These are phyloP conservation scores for Blastobotrys malaysiensis DNA, from an alignment of 1,139 yeast species.

Conservation along the genomic window DNA sequence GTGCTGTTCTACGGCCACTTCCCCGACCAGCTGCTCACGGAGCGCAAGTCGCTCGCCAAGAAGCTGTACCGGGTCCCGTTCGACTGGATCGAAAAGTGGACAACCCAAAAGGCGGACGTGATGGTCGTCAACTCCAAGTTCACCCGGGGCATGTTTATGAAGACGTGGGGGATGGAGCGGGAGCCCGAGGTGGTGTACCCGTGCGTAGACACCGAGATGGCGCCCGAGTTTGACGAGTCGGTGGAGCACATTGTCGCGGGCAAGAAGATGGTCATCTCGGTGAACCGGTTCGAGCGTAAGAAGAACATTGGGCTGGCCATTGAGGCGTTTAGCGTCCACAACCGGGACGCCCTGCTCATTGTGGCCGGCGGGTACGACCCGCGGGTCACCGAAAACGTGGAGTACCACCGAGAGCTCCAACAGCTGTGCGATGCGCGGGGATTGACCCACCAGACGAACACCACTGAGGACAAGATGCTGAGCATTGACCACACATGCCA, in stretches of 20 bases:
- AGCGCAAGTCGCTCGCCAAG: slow-evolving; percentile 51
- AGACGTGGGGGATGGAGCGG: slow-evolving; percentile 50
- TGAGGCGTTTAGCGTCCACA: slow-evolving; percentile 16
- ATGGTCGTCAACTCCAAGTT: slow-evolving; percentile 84
- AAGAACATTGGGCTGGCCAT: slow-evolving; percentile 78
- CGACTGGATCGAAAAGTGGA: slow-evolving; percentile 72
- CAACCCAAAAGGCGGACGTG: slow-evolving; percentile 70
- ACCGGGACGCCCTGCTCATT: slow-evolving; percentile 42
- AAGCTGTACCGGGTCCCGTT: slow-evolving; percentile 72
- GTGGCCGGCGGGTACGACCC: slow-evolving; percentile 92
- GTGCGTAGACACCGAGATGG: slow-evolving; percentile 47
- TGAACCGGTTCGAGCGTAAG: slow-evolving; percentile 84
- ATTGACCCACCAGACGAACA: slow-evolving; percentile 12
- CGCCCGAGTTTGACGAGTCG: slow-evolving; percentile 7
- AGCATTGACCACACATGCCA: slow-evolving; percentile 26
- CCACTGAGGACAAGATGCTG: slow-evolving; percentile 8
- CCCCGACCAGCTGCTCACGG: slow-evolving; percentile 80
- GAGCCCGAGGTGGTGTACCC: slow-evolving; percentile 80
- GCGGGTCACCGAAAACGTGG: slow-evolving; percentile 69
- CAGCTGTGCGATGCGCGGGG: slow-evolving; percentile 37
- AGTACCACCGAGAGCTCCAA: slow-evolving; percentile 59
- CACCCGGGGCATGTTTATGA: slow-evolving; percentile 63
- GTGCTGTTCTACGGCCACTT: slow-evolving; percentile 90
- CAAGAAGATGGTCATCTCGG: slow-evolving; percentile 53
- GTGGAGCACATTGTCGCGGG: slow-evolving; percentile 12